Percentiles rank a stretch among this genome's conserved stretches.
Evolutionary conservation across 2,329 filamentous ascomycete genomes (phyloP).

Genomic region (Colletotrichum abscissum): DNA sequence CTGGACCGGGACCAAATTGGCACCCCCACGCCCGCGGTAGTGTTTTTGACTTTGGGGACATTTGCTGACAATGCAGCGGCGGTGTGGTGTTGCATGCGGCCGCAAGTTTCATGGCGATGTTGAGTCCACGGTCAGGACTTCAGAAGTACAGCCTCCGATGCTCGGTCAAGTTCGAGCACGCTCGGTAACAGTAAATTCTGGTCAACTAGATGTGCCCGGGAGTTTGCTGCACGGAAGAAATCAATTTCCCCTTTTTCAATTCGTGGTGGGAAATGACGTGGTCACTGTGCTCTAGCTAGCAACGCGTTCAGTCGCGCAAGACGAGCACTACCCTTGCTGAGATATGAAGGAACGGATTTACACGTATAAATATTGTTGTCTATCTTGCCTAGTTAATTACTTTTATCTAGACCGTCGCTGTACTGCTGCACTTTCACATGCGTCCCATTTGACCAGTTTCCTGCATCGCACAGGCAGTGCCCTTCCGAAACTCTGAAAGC

Average conservation of each 20-base stretch:
- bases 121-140: not conserved
- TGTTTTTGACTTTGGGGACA: not conserved
- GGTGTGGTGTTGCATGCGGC: not conserved
- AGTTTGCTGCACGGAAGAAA: not conserved
- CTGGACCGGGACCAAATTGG: not conserved
- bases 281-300: not conserved
- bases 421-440: not conserved
- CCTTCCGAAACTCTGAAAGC: not conserved
- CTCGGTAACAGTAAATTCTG: not conserved
- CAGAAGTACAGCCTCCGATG: not conserved
- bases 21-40: not conserved
- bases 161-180: not conserved
- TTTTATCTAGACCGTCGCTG: not conserved
- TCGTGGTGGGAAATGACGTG: not conserved
- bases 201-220: not conserved
- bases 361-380: not conserved
- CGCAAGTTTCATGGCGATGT: not conserved
- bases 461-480: not conserved
- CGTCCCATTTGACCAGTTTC: not conserved
- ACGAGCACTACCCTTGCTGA: not conserved
- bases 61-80: not conserved
- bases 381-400: not conserved
- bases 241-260: not conserved
- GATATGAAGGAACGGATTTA: not conserved
- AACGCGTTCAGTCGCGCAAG: not conserved